Evolutionary conservation across 139 green algal genomes (phyloP).

Genomic region (Chlamydomonas schloesseri): DNA sequence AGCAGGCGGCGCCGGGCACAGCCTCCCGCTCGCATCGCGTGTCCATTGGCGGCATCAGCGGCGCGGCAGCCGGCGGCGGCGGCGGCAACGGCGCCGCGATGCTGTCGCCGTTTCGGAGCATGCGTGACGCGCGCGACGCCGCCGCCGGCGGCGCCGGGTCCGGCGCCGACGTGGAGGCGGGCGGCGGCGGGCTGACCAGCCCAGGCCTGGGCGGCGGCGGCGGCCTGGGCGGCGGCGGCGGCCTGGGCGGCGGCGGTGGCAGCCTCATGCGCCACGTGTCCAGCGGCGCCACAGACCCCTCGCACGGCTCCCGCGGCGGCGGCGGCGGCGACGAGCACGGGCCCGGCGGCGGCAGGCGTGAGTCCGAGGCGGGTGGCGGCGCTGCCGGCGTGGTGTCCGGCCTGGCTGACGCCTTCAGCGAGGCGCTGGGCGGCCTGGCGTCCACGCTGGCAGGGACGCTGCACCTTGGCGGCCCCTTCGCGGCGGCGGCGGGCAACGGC

Average conservation of each 20-base stretch:
- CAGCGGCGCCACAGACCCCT: not conserved
- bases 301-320: not conserved
- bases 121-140: no score
- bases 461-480: not conserved
- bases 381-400: not conserved
- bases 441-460: not conserved
- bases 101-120: no score
- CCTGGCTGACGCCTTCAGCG: not conserved
- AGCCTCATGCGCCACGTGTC: not conserved
- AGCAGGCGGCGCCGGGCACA: no score
- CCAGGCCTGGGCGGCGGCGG: not conserved
- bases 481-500: not conserved
- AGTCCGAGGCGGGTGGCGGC: not conserved
- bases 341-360: not conserved
- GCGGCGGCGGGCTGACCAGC: not conserved
- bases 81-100: no score
- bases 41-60: no score
- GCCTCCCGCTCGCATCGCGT: no score
- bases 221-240: not conserved
- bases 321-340: not conserved
- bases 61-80: no score
- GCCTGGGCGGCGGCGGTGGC: not conserved
- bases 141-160: no score
- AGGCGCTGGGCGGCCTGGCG: constrained; percentile 10
- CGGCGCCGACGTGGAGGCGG: not conserved